Evolutionary conservation across 2,329 filamentous ascomycete genomes (phyloP), one percentile per base, ranked within the genome.

Genomic region (Sordariomycetes sp.): DNA sequence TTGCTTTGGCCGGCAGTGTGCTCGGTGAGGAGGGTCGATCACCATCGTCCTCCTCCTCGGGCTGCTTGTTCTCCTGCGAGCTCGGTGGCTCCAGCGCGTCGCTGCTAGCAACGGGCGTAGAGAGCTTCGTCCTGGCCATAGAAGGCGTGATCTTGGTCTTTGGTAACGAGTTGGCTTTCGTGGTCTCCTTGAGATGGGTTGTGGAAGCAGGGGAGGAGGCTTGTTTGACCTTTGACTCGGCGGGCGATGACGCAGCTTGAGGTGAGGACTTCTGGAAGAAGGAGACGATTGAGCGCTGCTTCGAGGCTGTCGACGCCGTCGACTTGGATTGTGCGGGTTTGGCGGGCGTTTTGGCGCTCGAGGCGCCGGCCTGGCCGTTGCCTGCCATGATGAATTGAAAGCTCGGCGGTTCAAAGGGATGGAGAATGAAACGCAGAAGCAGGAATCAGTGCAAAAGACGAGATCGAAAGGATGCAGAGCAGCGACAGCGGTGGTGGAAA

Each of bases 51-150:
- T 64, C 64, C 11, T 21, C 18, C 8, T n/a, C 30, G 10, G 30
- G 30, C 8, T 16, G 21, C 36, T 74, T 66, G 41, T 82, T 79
- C 46, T 82, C 76, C 42, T 84, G 77, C 1, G 80, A 82, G 54
- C 78, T 82, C 1, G 70, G 67, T 16, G 77, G 77, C 34, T 81
- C 76, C 18, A 75, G 55, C 23, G 71, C 72, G 57, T 93, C 86
- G 57, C 86, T 93, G 56, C 85, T 94, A 5, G 86, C 82, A 6
- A 82, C 72, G 5, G 86, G 86, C 0, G 86, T 88, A 38, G 80
- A 48, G 29, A 56, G 48, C 39, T 58, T 59, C 25, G 37, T 34
- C 2, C 46, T n/a, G n/a, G n/a, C n/a, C n/a, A n/a, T n/a, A n/a
- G n/a, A n/a, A n/a, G n/a, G n/a, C n/a, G n/a, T n/a, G n/a, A n/a